Evolutionary conservation across 202 grass and related monocot genomes (phyloP), one percentile per base, ranked within the genome.

Genomic region (Cymbopogon flexuosus): DNA sequence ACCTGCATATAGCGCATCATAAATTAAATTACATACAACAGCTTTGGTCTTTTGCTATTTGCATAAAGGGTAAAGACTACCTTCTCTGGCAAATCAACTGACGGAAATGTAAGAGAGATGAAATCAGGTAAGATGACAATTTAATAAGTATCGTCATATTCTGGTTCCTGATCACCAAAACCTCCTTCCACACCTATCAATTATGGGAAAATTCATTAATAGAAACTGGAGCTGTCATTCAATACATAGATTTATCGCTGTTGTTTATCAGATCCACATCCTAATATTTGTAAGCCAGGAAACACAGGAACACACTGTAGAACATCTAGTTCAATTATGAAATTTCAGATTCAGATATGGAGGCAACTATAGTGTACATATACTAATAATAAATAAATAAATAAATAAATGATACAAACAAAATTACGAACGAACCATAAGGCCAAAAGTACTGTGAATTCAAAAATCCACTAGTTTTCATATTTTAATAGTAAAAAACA

Each of bases 61-160:
- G 63, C 65, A 69, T 27, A 18, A 46, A 84, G 41, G 5, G 41
- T 21, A 34, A 45, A 70, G 2, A 39, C 46, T 90, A 99, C 96
- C 92, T 99, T 99, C 83, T 99, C 92, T 85, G 92, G 96, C 57
- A 99, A 90, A 37, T 99, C 92, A 70, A 96, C 92, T 65, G 92
- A 99, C 12, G 96, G 96, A 84, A 99, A 96, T n/a, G 88, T 89
- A 68, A 99, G 92, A 79, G 83, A 91, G 24, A 88, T 19, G 51
- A 91, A 96, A 62, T 96, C 92, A 77, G 96, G 96, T 61, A 99
- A 86, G 67, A 99, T 90, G 51, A 90, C 85, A 75, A 99, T 95
- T 83, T 88, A 81, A 67, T 73, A 84, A 78, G 80, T 83, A 24
- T 87, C 81, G 22, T 93, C 92, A 31, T 91, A 99, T 71, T 99